Evolutionary conservation across 192 early-diverging fungal species (phyloP).

Genomic region (Pecoramyces ruminantium): DNA sequence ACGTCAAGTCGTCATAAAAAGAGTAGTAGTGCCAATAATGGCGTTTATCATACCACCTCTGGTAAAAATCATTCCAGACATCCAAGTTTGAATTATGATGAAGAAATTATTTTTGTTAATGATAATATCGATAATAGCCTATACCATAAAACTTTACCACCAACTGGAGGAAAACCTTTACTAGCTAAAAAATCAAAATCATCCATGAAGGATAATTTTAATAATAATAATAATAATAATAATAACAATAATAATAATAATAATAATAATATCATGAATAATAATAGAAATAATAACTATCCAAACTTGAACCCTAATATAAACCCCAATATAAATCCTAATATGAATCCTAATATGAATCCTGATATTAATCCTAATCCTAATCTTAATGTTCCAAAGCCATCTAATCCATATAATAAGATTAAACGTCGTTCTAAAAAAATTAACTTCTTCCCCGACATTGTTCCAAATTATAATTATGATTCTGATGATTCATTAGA

Average conservation of each 20-base stretch:
- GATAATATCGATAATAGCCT: background rate
- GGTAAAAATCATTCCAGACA: background rate
- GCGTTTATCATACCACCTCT: background rate
- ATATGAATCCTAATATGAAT: too few relatives aligned
- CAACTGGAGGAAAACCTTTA: background rate
- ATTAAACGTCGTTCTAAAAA: background rate
- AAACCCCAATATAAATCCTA: too few relatives aligned
- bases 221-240: background rate
- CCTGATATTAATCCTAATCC: too few relatives aligned
- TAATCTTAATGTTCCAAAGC: too few relatives aligned
- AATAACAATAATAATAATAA: background rate
- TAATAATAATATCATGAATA: background rate
- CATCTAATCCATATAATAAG: background rate
- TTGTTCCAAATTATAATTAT: background rate
- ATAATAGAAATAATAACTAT: background rate
- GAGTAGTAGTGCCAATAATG: too few relatives aligned
- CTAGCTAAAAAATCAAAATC: background rate
- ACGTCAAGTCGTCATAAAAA: background rate
- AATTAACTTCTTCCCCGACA: background rate
- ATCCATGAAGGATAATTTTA: background rate
- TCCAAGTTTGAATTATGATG: background rate
- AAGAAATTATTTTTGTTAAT: background rate
- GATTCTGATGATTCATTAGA: background rate
- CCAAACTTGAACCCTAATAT: background rate
- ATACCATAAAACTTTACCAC: background rate